These are phyloP conservation scores for Kwoniella heveanensis DNA, from an alignment of 768 basidiomycete genomes.

Conservation along the genomic window DNA sequence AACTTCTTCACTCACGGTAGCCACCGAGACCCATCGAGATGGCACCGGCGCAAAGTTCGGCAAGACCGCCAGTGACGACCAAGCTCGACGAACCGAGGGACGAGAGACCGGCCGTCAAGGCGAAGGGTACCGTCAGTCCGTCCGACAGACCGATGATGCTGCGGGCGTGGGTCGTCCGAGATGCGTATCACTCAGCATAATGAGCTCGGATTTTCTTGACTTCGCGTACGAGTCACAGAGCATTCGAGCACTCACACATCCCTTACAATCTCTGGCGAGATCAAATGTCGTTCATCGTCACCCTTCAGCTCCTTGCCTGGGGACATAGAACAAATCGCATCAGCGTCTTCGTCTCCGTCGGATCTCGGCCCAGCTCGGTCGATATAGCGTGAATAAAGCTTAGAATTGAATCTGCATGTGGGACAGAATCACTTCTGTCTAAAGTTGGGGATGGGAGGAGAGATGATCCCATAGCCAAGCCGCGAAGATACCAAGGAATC, in stretches of 20 bases:
- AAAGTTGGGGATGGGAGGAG: background rate
- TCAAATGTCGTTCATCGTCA: constrained; percentile 49
- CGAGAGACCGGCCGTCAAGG: constrained; percentile 63
- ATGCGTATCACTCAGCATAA: constrained; percentile 8
- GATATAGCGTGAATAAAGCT: background rate
- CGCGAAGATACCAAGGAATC: too few relatives aligned
- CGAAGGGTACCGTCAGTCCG: constrained; percentile 55
- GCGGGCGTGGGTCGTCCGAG: background rate
- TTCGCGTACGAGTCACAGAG: background rate
- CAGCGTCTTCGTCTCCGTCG: too few relatives aligned
- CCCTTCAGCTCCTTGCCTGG: constrained; percentile 46
- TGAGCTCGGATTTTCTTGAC: background rate
- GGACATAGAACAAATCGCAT: too few relatives aligned
- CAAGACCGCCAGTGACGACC: constrained; percentile 92
- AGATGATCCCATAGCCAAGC: too few relatives aligned
- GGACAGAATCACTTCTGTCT: background rate
- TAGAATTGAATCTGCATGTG: background rate
- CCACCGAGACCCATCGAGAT: constrained; percentile 99
- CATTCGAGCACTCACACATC: constrained; percentile 42
- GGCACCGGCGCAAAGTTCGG: constrained; percentile 93
- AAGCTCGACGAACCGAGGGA: constrained; percentile 76
- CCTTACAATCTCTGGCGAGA: constrained; percentile 48
- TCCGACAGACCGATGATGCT: constrained; percentile 56
- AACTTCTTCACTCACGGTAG: constrained; percentile 61
- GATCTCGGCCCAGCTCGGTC: too few relatives aligned